A percentile compares a stretch with the other conserved stretches of the same genome.
phyloP scores from a whole-genome alignment of 2,329 filamentous ascomycete species.

The Fusarium pseudograminearum region DNA sequence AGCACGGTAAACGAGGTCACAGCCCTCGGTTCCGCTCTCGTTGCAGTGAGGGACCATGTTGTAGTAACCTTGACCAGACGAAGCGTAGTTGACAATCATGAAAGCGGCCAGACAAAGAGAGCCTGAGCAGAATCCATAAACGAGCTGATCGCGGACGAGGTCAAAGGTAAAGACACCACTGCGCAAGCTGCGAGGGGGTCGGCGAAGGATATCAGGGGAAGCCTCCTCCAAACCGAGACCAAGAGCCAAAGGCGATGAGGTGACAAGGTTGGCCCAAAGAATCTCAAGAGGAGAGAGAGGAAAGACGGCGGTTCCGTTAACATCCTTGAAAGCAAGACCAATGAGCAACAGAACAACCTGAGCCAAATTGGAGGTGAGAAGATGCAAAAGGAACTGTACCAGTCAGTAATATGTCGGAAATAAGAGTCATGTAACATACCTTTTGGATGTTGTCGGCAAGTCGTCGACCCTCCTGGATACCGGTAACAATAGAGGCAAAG shows the following conservation, averaged over 20 bases:
- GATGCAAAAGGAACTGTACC: constrained; percentile 69
- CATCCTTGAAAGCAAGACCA: constrained; percentile 76
- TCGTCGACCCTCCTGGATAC: constrained; percentile 76
- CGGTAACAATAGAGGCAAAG: constrained; percentile 83
- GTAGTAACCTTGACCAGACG: constrained; percentile 58
- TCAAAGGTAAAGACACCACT: constrained; percentile 73
- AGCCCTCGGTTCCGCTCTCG: constrained; percentile 61
- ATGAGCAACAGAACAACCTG: constrained; percentile 77
- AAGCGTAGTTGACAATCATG: constrained; percentile 67
- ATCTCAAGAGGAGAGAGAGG: constrained; percentile 79
- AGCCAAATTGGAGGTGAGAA: constrained; percentile 76
- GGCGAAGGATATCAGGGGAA: constrained; percentile 73
- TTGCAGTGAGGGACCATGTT: constrained; percentile 70
- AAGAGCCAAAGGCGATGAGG: constrained; percentile 77
- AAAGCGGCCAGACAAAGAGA: constrained; percentile 71
- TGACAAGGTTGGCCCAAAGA: constrained; percentile 81
- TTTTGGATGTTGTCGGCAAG: constrained; percentile 82
- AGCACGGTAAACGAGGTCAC: constrained; percentile 71
- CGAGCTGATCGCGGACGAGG: constrained; percentile 74
- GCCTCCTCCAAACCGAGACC: constrained; percentile 78
- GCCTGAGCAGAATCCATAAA: constrained; percentile 74
- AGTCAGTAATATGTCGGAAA: constrained; percentile 27
- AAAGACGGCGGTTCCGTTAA: constrained; percentile 70
- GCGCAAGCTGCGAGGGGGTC: constrained; percentile 72
- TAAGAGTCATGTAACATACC: constrained; percentile 54